Conservation (phyloP, 768 basidiomycete species). For the Collybia sordida region DNA sequence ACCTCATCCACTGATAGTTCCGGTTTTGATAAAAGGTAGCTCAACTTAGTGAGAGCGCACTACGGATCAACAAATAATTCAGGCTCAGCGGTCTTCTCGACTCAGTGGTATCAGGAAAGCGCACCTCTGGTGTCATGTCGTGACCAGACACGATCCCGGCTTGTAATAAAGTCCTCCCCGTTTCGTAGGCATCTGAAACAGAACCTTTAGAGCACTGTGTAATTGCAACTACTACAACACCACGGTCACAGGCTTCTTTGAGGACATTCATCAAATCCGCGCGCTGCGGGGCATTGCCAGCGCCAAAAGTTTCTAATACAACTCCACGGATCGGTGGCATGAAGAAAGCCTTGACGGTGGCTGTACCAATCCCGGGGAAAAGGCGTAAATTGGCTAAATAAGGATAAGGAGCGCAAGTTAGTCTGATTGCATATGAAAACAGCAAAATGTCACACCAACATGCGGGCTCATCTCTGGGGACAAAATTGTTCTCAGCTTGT, state of each 20-base stretch:
- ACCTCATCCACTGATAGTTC: slow-evolving; percentile 70
- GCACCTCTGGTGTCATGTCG: slow-evolving; percentile 96
- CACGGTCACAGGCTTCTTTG: slow-evolving; percentile 78
- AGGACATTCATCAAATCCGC: slow-evolving; percentile 73
- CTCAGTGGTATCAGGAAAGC: slow-evolving; percentile 2
- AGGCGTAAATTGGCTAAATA: slow-evolving; percentile 74
- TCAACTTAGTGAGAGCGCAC: slow-evolving; percentile 89
- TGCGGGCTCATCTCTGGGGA: slow-evolving; percentile 71
- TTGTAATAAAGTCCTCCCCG: slow-evolving; percentile 65
- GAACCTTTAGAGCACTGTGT: slow-evolving; percentile 87
- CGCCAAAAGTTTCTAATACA: slow-evolving; percentile 89
- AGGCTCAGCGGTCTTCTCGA: not conserved
- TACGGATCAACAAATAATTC: slow-evolving; percentile 24
- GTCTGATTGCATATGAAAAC: slow-evolving; percentile 1
- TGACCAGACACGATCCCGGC: slow-evolving; percentile 82
- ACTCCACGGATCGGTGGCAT: slow-evolving; percentile 75
- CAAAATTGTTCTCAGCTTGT: slow-evolving; percentile 3
- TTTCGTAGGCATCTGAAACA: slow-evolving; percentile 83
- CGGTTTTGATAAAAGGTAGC: slow-evolving; percentile 86
- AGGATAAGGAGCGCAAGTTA: not conserved
- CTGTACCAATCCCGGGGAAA: slow-evolving; percentile 82
- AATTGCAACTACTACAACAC: slow-evolving; percentile 87
- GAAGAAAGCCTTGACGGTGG: slow-evolving; percentile 76
- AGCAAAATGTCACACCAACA: slow-evolving; percentile 57
- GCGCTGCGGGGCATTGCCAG: slow-evolving; percentile 89